Evolutionary conservation across 2,329 filamentous ascomycete genomes (phyloP).

Genomic region (Leptoxyphium fumago): DNA sequence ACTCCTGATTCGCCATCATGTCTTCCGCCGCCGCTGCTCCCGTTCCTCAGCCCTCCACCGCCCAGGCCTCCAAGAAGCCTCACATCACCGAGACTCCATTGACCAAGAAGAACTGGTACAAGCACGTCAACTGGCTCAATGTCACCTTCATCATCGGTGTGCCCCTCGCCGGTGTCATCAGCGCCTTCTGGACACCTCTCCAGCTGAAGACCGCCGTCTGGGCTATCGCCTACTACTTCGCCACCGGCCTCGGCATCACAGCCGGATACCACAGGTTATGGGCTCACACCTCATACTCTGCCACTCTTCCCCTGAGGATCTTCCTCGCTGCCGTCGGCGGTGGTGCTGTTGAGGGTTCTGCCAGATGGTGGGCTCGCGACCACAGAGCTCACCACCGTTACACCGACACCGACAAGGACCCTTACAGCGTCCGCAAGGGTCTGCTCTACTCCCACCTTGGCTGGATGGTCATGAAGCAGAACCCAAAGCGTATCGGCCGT

Average conservation of each 20-base stretch:
- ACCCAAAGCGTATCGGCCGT: slow-evolving; percentile 74
- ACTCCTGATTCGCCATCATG: too few species aligned
- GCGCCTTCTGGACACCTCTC: slow-evolving; percentile 65
- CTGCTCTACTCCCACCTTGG: slow-evolving; percentile 71
- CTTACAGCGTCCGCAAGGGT: slow-evolving; percentile 81
- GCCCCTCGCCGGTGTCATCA: slow-evolving; percentile 57
- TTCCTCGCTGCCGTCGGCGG: slow-evolving; percentile 71
- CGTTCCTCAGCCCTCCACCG: background rate
- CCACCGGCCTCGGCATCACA: slow-evolving; percentile 39
- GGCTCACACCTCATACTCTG: slow-evolving; percentile 76
- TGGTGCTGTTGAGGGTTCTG: slow-evolving; percentile 72
- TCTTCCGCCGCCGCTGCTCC: background rate
- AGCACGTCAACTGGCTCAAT: slow-evolving; percentile 92
- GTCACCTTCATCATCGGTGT: slow-evolving; percentile 65
- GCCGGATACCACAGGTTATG: slow-evolving; percentile 65
- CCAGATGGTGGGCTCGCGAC: slow-evolving; percentile 78
- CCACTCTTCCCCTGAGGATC: slow-evolving; percentile 58
- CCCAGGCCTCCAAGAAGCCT: slow-evolving; percentile 44
- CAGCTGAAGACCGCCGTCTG: slow-evolving; percentile 57
- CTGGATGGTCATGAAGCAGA: slow-evolving; percentile 91
- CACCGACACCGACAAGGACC: slow-evolving; percentile 84
- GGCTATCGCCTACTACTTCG: slow-evolving; percentile 67
- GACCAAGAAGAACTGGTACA: slow-evolving; percentile 72
- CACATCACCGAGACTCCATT: slow-evolving; percentile 76
- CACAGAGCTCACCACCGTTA: slow-evolving; percentile 84